Base-by-base conservation (phyloP, 2,329 filamentous ascomycete species). In the Pestalotiopsis fici region DNA sequence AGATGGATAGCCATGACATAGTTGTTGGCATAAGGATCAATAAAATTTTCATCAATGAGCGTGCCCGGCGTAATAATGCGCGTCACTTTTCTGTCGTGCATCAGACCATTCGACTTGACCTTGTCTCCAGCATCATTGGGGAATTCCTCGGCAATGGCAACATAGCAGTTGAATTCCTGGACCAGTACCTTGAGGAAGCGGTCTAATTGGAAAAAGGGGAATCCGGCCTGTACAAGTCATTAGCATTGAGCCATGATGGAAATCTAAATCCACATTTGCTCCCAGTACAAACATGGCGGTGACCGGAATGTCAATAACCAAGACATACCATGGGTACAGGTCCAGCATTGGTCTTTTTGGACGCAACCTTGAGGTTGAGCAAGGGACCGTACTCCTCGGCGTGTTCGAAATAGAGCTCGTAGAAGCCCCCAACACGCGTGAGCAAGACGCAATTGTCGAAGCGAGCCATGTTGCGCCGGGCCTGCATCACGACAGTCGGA, bases 351-450 rank as follows among this genome's bases (percentile, higher is more conserved):
- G 92, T 94, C 79, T 90, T 94, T 78, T 93, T 96, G 66, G 87
- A 87, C 2, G 92, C 90, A 65, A 97, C 90, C 79, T 98, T 98
- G 75, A 99, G 82, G 74, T 94, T 96, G 70, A 99, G 85, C 57
- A 97, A 83, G 1, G 94, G 93, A 1, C 92, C 95, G 78, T 92
- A 92, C 76, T 97, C 91, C 67, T 97, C 93, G 12, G 97, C 96
- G 78, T 99, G 95, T 74, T 97, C 92, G 78, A 98, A 97, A 81
- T 99, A 99, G 67, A 99, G 83, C 87, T 99, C 96, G 80, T 98
- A 99, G 81, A 99, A 99, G 68, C 95, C 91, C 66, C 96, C 96
- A 31, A 99, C 94, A 66, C 95, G 89, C 3, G 96, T 99, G 68
- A 99, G 82, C 7, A 99, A 80, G 50, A 99, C 92, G 80, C 95